Conservation (phyloP, 768 basidiomycete genomes). For the Gloeopeniophorella convolvens region DNA sequence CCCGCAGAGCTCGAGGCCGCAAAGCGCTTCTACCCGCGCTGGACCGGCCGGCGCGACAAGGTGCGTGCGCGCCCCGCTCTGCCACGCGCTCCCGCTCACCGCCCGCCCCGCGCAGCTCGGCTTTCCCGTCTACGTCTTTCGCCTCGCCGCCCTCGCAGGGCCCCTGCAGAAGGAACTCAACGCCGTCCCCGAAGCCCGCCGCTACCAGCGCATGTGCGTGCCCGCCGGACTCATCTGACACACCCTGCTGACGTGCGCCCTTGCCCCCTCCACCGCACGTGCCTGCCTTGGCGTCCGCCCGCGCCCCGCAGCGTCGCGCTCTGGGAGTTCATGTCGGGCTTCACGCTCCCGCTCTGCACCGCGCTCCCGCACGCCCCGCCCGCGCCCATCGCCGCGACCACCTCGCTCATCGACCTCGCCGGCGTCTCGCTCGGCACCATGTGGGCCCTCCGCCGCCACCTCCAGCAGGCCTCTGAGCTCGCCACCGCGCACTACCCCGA, state of each 20-base stretch:
- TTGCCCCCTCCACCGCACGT: neutral
- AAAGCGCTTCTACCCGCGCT: conserved; percentile 67
- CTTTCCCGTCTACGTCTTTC: conserved; percentile 70
- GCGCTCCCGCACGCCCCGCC: conserved; percentile 48
- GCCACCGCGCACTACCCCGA: conserved; percentile 82
- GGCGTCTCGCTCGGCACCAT: conserved; percentile 53
- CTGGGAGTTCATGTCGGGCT: conserved; percentile 61
- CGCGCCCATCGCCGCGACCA: conserved; percentile 54
- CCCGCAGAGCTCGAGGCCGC: conserved; percentile 52
- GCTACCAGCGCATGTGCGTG: conserved; percentile 68
- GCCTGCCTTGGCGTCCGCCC: too few species aligned
- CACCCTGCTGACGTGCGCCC: neutral
- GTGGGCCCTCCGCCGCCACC: conserved; percentile 64
- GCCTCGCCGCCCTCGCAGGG: conserved; percentile 50
- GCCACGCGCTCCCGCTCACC: neutral
- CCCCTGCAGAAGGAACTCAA: conserved; percentile 55
- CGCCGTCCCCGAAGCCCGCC: conserved; percentile 42
- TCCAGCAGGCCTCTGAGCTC: conserved; percentile 67
- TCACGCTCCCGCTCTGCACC: conserved; percentile 58
- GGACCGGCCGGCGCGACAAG: conserved; percentile 76
- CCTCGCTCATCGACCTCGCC: conserved; percentile 68
- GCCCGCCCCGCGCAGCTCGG: conserved; percentile 41
- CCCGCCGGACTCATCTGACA: too few species aligned
- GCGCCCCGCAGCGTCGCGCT: conserved; percentile 44
- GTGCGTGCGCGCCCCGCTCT: conserved; percentile 28